Evolutionary conservation across 2,329 filamentous ascomycete genomes (phyloP).

Genomic region (Beauveria sp.): DNA sequence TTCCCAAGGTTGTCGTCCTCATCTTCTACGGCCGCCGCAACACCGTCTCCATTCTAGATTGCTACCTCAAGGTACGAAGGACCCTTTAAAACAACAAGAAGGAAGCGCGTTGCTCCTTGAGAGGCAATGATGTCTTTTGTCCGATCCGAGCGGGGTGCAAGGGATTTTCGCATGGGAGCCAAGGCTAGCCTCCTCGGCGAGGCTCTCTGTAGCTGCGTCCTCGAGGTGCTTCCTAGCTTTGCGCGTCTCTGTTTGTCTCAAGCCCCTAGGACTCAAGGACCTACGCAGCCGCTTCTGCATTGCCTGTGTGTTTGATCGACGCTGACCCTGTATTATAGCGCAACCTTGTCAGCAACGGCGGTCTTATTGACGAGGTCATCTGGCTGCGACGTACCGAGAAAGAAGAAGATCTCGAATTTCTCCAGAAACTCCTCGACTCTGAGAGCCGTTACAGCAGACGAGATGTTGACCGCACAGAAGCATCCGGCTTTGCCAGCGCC

Average conservation of each 20-base stretch:
- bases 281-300: background rate
- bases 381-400: constrained; percentile 36
- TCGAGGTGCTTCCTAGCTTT: background rate
- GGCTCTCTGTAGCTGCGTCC: background rate
- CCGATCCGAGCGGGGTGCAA: background rate
- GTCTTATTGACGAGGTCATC: constrained; percentile 36
- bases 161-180: background rate
- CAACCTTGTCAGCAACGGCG: constrained; percentile 36
- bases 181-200: background rate
- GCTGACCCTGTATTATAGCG: constrained; percentile 20
- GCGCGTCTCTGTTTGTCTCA: background rate
- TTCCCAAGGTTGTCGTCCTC: constrained; percentile 32
- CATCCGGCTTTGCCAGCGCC: constrained; percentile 28
- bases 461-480: constrained; percentile 24
- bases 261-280: background rate
- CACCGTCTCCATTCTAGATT: constrained; percentile 38
- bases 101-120: background rate
- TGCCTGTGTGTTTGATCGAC: background rate
- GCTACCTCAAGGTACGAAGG: constrained; percentile 32
- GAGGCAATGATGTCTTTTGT: background rate
- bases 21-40: constrained; percentile 38
- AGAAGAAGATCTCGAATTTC: constrained; percentile 29
- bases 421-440: constrained; percentile 29
- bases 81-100: background rate
- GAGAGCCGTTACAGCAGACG: constrained; percentile 31